Evolutionary conservation across 2,329 filamentous ascomycete genomes (phyloP).

Genomic region (Aspergillus costaricaensis): DNA sequence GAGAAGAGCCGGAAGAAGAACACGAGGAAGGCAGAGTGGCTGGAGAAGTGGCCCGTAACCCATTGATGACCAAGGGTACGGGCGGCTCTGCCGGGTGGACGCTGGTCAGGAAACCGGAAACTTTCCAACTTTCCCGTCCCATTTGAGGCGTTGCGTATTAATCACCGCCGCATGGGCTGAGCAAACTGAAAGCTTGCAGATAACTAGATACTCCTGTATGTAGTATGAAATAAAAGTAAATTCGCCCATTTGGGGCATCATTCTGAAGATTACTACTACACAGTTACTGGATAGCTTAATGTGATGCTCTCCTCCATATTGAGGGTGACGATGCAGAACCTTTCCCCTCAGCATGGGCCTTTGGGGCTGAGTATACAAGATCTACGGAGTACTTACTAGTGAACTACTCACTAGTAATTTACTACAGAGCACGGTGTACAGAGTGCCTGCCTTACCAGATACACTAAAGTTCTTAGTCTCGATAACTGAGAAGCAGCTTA

Average conservation of each 20-base stretch:
- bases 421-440: neutral
- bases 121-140: neutral
- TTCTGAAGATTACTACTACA: neutral
- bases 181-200: too few relatives aligned
- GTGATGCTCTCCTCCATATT: neutral
- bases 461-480: neutral
- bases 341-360: neutral
- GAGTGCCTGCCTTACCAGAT: neutral
- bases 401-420: neutral
- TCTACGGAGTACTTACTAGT: neutral
- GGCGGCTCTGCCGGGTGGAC: constrained; percentile 19
- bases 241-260: neutral
- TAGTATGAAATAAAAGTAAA: neutral
- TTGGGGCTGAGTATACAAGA: neutral
- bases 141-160: neutral
- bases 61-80: constrained; percentile 11
- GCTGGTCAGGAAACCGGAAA: constrained; percentile 6
- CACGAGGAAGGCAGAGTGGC: constrained; percentile 20
- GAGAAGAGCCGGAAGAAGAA: constrained; percentile 6
- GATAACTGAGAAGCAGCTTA: neutral
- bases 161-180: neutral
- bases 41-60: constrained; percentile 16
- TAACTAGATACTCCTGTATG: neutral
- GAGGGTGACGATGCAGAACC: neutral
- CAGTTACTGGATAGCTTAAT: too few relatives aligned